Evolutionary conservation across 108 stramenopile species (phyloP), one percentile per base, ranked within the genome.

Genomic region (Parietichytrium sp.): DNA sequence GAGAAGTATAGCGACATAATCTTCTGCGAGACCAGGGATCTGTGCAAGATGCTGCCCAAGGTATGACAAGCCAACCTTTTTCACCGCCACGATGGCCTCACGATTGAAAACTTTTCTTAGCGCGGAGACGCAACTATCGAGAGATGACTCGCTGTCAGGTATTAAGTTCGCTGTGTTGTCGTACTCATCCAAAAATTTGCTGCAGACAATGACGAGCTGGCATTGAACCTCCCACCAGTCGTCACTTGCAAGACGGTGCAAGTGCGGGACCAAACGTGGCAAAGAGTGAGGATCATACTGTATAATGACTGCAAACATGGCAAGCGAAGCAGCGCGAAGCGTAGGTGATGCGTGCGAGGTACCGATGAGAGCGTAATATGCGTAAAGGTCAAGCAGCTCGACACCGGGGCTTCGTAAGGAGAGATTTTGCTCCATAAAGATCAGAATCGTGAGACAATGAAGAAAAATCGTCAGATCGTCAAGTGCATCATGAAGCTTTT

Each of bases 281-380:
- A 79, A 54, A 0, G 72, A 18, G 4, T 12, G 6, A 0, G 61
- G 79, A 27, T 81, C 83, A 15, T 54, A 16, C 16, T 51, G 80
- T 30, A 54, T 1, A 16, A 86, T 29, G 36, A 79, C 83, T 0
- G 51, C 36, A 18, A 86, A 29, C 79, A 86, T 84, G 13, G 61
- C 83, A 45, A 84, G 18, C n/a, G 83, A 54, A 23, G 47, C 82
- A 3, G 85, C 85, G 25, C 85, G 83, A 7, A 86, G 49, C 3
- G 20, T 15, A 10, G 85, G 83, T 10, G 80, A 77, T 0, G 83
- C 23, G 16, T 47, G 20, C 4, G 51, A 13, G 48, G 54, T 16
- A 0, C 85, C 85, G 27, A 86, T 84, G 3, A 33, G 3, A 2
- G 80, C 79, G 55, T 86, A 86, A 48, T 86, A 86, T 29, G 54